Evolutionary conservation across 306 rosid genomes (phyloP), one percentile per base, ranked within the genome.

Genomic region (Astragalus glycyphyllos): DNA sequence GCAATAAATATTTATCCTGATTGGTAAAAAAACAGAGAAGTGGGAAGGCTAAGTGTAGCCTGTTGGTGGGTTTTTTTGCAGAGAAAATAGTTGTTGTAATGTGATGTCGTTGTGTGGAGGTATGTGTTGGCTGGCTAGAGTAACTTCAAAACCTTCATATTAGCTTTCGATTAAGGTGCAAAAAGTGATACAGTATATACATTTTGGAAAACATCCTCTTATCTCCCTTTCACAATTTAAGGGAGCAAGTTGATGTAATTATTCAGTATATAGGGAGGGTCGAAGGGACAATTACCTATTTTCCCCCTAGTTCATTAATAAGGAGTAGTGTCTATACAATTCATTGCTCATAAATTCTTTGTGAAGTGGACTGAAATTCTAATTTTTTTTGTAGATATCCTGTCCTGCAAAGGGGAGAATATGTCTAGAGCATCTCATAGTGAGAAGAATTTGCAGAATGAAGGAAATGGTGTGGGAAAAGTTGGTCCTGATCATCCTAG

Each of bases 381-480:
- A 49, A 73, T 23, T 15, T 37, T 31, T 37, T 68, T 73, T 84
- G 53, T 78, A 83, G 89, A 82, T 80, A 79, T 76, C 76, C 59
- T 85, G 65, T 80, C 88, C 34, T 65, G 75, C 82, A 82, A 80
- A 82, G 91, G 88, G 69, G 97, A 84, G 72, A 81, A 80, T 45
- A 42, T 76, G 66, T 77, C 83, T 29, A 69, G 72, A 72, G 68
- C 77, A 63, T 80, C 81, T 78, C 75, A 46, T 11, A 49, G 77
- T 63, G 88, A 81, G 73, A 82, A 83, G 71, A 83, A 76, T 71
- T 61, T 83, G 84, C 85, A 58, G 68, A 87, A 77, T 78, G 94
- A 83, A 45, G 76, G 78, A 65, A 83, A 45, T 23, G 84, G 75
- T 8, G 78, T 72, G 61, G 92, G 81, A 60, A 81, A 65, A 47